These are phyloP conservation scores for Plasmodium adleri DNA, from an alignment of 169 alveolate genomes.

Conservation along the genomic window DNA sequence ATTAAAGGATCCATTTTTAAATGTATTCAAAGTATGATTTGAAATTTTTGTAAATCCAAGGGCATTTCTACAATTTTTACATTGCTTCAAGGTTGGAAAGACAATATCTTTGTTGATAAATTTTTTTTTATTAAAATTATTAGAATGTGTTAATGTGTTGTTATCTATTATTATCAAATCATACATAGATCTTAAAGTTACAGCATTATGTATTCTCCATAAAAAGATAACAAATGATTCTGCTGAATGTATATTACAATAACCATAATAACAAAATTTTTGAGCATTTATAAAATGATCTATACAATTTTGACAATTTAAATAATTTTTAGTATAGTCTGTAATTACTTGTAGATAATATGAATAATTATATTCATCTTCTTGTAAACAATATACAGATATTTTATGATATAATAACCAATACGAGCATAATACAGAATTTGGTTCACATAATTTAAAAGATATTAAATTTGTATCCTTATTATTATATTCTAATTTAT, in stretches of 20 bases:
- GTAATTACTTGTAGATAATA: constrained; percentile 28
- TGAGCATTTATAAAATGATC: constrained; percentile 57
- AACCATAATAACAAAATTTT: constrained; percentile 49
- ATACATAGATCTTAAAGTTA: constrained; percentile 51
- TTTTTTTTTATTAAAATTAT: not conserved
- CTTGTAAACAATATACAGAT: constrained; percentile 28
- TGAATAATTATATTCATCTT: constrained; percentile 27
- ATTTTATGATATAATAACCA: constrained; percentile 62
- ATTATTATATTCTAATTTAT: not conserved
- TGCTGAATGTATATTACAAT: constrained; percentile 65
- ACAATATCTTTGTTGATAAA: constrained; percentile 43
- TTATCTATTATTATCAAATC: constrained; percentile 19
- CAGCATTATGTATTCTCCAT: constrained; percentile 72
- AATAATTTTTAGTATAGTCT: constrained; percentile 32
- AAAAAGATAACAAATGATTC: constrained; percentile 46
- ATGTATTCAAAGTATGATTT: not conserved
- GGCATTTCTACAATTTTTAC: constrained; percentile 42
- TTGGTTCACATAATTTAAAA: constrained; percentile 39
- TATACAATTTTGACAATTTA: constrained; percentile 49
- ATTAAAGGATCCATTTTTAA: constrained; percentile 1
- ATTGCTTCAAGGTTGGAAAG: constrained; percentile 40
- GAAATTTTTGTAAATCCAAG: constrained; percentile 59
- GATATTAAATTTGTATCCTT: no score
- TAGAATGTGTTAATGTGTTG: not conserved
- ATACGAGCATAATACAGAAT: constrained; percentile 40